phyloP scores from a whole-genome alignment of 2,329 filamentous ascomycete genomes.

The Coccinonectria pachysandricola region DNA sequence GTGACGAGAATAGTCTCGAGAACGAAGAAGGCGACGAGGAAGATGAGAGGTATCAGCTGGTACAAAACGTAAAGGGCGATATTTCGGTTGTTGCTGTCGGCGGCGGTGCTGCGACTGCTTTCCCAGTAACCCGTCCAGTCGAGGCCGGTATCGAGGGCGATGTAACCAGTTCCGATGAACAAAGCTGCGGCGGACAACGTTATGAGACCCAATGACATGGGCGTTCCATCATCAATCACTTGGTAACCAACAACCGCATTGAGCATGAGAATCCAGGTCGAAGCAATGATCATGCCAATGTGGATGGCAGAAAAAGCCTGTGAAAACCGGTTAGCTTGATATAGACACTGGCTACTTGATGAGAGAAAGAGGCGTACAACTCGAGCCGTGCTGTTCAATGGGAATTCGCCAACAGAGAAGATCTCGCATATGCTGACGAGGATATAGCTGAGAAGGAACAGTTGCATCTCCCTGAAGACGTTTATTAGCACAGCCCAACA shows the following conservation, averaged over 20 bases:
- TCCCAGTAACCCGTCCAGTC: slow-evolving; percentile 74
- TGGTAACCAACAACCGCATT: slow-evolving; percentile 92
- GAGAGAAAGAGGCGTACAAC: slow-evolving; percentile 46
- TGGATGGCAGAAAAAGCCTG: slow-evolving; percentile 85
- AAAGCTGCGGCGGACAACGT: slow-evolving; percentile 58
- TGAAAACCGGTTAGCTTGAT: slow-evolving; percentile 10
- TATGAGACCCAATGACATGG: slow-evolving; percentile 69
- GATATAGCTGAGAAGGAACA: slow-evolving; percentile 81
- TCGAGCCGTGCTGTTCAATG: slow-evolving; percentile 58
- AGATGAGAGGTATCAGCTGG: slow-evolving; percentile 78
- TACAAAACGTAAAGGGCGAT: slow-evolving; percentile 92
- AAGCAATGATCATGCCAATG: slow-evolving; percentile 78
- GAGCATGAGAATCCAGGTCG: slow-evolving; percentile 81
- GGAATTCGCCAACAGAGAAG: slow-evolving; percentile 87
- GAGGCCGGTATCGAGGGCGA: slow-evolving; percentile 87
- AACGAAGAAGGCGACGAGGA: slow-evolving; percentile 78
- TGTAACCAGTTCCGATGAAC: slow-evolving; percentile 88
- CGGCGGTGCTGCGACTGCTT: slow-evolving; percentile 40
- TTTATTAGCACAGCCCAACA: slow-evolving; percentile 2
- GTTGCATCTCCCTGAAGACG: slow-evolving; percentile 74
- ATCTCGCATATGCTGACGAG: slow-evolving; percentile 91
- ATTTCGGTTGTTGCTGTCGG: slow-evolving; percentile 59
- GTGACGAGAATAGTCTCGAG: slow-evolving; percentile 79
- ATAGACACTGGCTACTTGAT: neutral
- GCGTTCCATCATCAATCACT: slow-evolving; percentile 84